Conservation (phyloP, 2,329 filamentous ascomycete species). For the Ophiosphaerella korrae region DNA sequence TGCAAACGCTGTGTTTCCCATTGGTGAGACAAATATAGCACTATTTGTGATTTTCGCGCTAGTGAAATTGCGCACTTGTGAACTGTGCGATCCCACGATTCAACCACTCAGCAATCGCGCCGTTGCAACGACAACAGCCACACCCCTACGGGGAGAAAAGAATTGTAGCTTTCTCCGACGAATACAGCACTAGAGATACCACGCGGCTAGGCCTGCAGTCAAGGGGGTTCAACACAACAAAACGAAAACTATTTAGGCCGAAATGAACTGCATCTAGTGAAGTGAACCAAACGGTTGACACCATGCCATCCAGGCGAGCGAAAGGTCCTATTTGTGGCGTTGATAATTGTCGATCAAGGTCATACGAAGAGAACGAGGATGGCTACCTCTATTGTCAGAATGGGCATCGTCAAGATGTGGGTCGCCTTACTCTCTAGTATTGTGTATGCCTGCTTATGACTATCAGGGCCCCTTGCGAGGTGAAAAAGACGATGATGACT, state of each 20-base stretch:
- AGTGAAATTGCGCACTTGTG: constrained; percentile 20
- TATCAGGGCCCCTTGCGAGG: constrained; percentile 35
- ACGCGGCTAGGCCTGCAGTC: too few relatives aligned
- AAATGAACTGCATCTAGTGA: not conserved
- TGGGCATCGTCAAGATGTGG: constrained; percentile 78
- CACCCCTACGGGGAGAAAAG: too few relatives aligned
- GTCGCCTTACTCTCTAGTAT: constrained; percentile 3
- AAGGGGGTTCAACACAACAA: too few relatives aligned
- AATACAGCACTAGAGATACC: too few relatives aligned
- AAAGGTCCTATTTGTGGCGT: constrained; percentile 55
- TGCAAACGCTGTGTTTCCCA: constrained; percentile 23
- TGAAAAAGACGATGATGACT: constrained; percentile 69
- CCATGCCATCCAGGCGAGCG: constrained; percentile 17
- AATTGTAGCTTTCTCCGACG: too few relatives aligned
- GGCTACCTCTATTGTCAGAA: constrained; percentile 79
- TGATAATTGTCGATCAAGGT: constrained; percentile 73
- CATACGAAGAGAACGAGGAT: constrained; percentile 69
- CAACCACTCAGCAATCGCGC: too few relatives aligned
- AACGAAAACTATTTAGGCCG: too few relatives aligned
- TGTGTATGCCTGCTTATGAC: not conserved
- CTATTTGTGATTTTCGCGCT: constrained; percentile 29
- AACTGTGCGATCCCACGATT: not conserved
- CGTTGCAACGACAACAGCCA: too few relatives aligned
- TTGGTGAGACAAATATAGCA: constrained; percentile 31
- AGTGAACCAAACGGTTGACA: not conserved